phyloP scores from a whole-genome alignment of 441 rosid species.

The Hura crepitans region DNA sequence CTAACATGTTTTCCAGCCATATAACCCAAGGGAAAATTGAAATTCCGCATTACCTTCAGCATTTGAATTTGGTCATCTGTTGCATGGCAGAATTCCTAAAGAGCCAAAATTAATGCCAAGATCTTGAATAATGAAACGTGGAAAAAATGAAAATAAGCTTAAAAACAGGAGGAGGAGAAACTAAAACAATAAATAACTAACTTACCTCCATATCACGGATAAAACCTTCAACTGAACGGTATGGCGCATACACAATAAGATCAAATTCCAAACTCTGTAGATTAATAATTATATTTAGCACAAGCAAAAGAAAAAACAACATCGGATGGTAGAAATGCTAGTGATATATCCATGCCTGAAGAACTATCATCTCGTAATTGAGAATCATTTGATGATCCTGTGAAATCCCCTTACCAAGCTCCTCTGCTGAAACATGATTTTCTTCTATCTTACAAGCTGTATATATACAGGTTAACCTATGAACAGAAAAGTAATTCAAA shows the following conservation, averaged over 20 bases:
- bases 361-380: slow-evolving; percentile 92
- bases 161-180: slow-evolving; percentile 2
- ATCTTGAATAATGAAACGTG: slow-evolving; percentile 9
- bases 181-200: background rate
- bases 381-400: slow-evolving; percentile 97
- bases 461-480: slow-evolving; percentile 94
- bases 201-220: slow-evolving; percentile 65
- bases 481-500: slow-evolving; percentile 24
- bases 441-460: slow-evolving; percentile 95
- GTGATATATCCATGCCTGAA: slow-evolving; percentile 67
- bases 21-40: background rate
- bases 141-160: slow-evolving; percentile 7
- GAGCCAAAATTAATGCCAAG: slow-evolving; percentile 21
- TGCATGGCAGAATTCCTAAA: slow-evolving; percentile 55
- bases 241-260: slow-evolving; percentile 88
- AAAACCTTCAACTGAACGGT: slow-evolving; percentile 90
- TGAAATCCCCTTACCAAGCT: slow-evolving; percentile 94
- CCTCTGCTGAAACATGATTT: slow-evolving; percentile 98
- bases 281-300: slow-evolving; percentile 22
- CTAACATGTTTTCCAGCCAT: background rate
- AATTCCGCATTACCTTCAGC: slow-evolving; percentile 59
- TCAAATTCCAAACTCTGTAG: slow-evolving; percentile 90
- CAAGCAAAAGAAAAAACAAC: slow-evolving; percentile 14
- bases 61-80: slow-evolving; percentile 49
- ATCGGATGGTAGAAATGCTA: slow-evolving; percentile 6